Percentiles rank a stretch among this genome's conserved stretches.
Evolutionary conservation across 2,329 filamentous ascomycete genomes (phyloP).

Genomic region (Venturia asperata): DNA sequence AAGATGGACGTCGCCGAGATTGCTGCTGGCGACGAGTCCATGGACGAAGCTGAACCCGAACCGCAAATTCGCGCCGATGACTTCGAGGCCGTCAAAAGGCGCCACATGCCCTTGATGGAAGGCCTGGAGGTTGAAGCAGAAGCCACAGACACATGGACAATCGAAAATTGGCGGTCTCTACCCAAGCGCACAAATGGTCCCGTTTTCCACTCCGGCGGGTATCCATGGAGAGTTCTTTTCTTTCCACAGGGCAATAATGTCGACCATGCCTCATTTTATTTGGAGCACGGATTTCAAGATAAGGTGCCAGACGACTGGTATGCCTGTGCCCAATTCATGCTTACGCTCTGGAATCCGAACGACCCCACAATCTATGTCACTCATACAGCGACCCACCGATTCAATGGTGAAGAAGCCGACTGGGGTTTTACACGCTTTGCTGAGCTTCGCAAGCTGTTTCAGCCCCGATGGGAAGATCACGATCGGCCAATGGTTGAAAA

Average conservation of each 20-base stretch:
- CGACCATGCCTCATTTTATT: slow-evolving; percentile 88
- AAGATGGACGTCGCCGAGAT: slow-evolving; percentile 57
- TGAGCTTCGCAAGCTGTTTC: slow-evolving; percentile 79
- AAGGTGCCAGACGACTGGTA: slow-evolving; percentile 87
- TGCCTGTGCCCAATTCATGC: slow-evolving; percentile 88
- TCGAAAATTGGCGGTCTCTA: slow-evolving; percentile 72
- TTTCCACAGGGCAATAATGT: slow-evolving; percentile 94
- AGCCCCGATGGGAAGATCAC: slow-evolving; percentile 63
- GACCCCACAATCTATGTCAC: slow-evolving; percentile 74
- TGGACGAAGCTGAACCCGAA: slow-evolving; percentile 46
- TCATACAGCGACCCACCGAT: slow-evolving; percentile 85
- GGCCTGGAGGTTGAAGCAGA: slow-evolving; percentile 77
- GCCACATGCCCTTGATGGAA: slow-evolving; percentile 66
- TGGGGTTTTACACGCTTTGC: slow-evolving; percentile 99
- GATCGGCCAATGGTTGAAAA: slow-evolving; percentile 69
- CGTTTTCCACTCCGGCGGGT: slow-evolving; percentile 74
- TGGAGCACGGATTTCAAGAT: slow-evolving; percentile 85
- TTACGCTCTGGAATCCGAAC: slow-evolving; percentile 90
- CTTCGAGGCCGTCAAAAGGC: slow-evolving; percentile 75
- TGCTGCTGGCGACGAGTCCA: slow-evolving; percentile 46
- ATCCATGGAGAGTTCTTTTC: slow-evolving; percentile 91
- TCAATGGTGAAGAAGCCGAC: slow-evolving; percentile 91
- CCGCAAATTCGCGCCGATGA: slow-evolving; percentile 51
- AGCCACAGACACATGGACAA: slow-evolving; percentile 73
- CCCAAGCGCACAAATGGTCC: slow-evolving; percentile 81